Conservation (phyloP, 805 yeast species). For the Metschnikowia peoriensis region DNA sequence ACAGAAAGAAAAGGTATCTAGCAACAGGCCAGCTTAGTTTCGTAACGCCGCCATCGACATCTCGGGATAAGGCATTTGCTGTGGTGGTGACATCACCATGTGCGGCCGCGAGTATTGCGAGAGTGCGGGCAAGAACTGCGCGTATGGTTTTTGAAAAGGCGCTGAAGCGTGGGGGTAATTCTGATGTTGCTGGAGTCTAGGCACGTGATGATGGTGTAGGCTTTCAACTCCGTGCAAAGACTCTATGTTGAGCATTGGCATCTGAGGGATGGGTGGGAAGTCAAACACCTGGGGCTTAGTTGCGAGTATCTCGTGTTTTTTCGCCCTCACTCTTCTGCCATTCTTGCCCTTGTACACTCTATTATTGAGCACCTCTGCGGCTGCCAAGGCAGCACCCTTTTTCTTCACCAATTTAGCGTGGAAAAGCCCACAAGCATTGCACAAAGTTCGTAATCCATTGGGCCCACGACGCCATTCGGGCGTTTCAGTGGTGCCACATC, state of each 20-base stretch:
- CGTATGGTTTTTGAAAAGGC: background rate
- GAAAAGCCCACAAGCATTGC: constrained; percentile 44
- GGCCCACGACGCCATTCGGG: constrained; percentile 48
- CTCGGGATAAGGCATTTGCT: background rate
- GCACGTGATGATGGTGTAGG: background rate
- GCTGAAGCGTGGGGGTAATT: background rate
- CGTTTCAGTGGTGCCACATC: constrained; percentile 47
- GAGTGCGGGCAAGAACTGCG: background rate
- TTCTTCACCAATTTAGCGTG: constrained; percentile 39
- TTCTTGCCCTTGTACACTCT: constrained; percentile 45
- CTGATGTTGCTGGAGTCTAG: background rate
- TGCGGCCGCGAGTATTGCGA: background rate
- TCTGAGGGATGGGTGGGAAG: constrained; percentile 11
- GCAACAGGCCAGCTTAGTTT: background rate
- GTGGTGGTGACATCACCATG: constrained; percentile 5
- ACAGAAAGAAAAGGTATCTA: background rate
- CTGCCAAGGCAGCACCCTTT: constrained; percentile 30
- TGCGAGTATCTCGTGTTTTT: background rate
- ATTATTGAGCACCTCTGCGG: constrained; percentile 40
- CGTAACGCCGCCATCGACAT: background rate
- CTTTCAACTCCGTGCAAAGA: background rate
- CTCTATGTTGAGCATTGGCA: background rate
- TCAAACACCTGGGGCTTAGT: constrained; percentile 9
- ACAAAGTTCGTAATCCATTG: constrained; percentile 43
- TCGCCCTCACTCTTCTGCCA: constrained; percentile 33